Percentiles rank a stretch among this genome's conserved stretches.
phyloP scores from a whole-genome alignment of 2,329 filamentous ascomycete species.

The Hymenoscyphus albidus region DNA sequence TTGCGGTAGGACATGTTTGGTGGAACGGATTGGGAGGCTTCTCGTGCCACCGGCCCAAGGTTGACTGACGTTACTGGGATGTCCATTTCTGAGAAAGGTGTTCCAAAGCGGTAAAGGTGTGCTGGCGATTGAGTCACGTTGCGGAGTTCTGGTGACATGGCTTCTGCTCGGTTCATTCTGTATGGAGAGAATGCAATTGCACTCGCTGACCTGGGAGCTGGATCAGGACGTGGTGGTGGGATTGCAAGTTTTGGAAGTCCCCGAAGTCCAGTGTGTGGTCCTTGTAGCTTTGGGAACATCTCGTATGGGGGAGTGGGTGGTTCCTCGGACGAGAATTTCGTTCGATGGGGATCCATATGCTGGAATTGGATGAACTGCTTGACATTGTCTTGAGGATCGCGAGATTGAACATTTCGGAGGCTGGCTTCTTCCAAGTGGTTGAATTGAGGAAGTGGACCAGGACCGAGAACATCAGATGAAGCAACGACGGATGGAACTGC shows the following conservation, averaged over 20 bases:
- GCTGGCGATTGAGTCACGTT: constrained; percentile 48
- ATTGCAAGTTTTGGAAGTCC: constrained; percentile 61
- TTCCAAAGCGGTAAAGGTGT: constrained; percentile 70
- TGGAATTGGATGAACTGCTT: constrained; percentile 89
- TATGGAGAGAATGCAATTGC: constrained; percentile 45
- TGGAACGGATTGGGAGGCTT: constrained; percentile 84
- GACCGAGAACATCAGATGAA: constrained; percentile 85
- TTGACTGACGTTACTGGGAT: constrained; percentile 74
- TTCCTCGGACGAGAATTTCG: constrained; percentile 47
- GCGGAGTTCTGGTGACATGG: constrained; percentile 53
- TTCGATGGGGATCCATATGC: constrained; percentile 49
- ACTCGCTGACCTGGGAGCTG: constrained; percentile 32
- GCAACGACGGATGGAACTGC: constrained; percentile 78
- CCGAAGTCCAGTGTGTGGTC: constrained; percentile 52
- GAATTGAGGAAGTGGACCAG: constrained; percentile 59
- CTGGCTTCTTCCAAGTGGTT: constrained; percentile 69
- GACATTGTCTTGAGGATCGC: constrained; percentile 89
- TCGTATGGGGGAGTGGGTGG: constrained; percentile 68
- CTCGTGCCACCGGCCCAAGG: constrained; percentile 68
- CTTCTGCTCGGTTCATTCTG: constrained; percentile 49
- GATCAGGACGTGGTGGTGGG: constrained; percentile 38
- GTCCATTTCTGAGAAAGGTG: constrained; percentile 87
- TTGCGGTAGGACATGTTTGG: constrained; percentile 83
- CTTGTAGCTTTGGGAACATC: constrained; percentile 46
- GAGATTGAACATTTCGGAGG: constrained; percentile 63